phyloP scores from a whole-genome alignment of 352 stramenopile genomes.

The Peronospora farinosa region DNA sequence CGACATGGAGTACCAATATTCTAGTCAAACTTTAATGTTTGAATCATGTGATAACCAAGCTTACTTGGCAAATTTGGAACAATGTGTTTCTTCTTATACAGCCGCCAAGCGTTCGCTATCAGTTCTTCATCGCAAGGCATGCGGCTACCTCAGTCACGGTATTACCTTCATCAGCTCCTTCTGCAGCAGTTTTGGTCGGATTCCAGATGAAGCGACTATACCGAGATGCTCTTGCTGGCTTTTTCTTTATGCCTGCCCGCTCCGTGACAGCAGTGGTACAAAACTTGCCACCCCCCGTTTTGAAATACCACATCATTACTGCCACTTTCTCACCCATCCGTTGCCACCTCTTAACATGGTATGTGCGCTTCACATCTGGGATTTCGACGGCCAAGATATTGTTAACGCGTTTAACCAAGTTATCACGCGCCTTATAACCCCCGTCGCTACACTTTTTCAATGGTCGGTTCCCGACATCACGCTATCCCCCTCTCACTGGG shows the following conservation, averaged over 20 bases:
- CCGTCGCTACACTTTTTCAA: not conserved
- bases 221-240: not conserved
- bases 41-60: conserved; percentile 3
- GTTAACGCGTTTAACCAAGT: not conserved
- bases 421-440: not conserved
- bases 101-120: not conserved
- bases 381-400: not conserved
- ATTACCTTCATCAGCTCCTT: not conserved
- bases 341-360: not conserved
- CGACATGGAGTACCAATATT: conserved; percentile 5
- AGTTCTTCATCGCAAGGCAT: not conserved
- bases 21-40: not conserved
- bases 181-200: not conserved
- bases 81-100: not conserved
- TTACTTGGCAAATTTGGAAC: conserved; percentile 7
- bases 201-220: not conserved
- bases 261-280: not conserved
- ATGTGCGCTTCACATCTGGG: not conserved
- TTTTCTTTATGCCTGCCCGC: not conserved
- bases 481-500: not conserved
- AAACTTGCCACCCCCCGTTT: not conserved
- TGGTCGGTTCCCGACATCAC: not conserved
- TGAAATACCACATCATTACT: not conserved
- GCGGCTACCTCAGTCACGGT: not conserved
- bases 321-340: not conserved